Conservation (phyloP, 805 yeast genomes). For the Metschnikowia peoriensis region DNA sequence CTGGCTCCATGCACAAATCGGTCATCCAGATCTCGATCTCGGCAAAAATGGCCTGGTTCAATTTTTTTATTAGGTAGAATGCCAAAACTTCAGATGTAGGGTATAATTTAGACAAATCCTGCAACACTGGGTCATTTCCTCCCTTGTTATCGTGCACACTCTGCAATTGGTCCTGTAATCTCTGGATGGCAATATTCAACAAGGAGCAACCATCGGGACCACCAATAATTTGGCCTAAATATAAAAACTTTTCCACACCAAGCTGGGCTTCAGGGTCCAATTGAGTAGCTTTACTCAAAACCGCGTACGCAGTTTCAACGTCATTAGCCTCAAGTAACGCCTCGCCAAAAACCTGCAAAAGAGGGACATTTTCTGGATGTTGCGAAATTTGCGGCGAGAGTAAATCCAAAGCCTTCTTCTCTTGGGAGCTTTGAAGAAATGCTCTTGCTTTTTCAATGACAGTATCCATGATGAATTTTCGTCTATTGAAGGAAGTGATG, state of each 20-base stretch:
- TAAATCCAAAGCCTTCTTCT: conserved; percentile 52
- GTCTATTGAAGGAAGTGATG: background rate
- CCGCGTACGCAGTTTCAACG: conserved; percentile 71
- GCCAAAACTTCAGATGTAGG: conserved; percentile 22
- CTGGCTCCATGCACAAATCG: conserved; percentile 89
- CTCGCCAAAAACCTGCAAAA: conserved; percentile 69
- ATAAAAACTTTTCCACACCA: conserved; percentile 82
- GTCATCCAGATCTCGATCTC: conserved; percentile 97
- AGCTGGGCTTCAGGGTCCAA: conserved; percentile 62
- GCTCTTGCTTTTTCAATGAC: conserved; percentile 40
- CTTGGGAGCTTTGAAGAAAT: conserved; percentile 46
- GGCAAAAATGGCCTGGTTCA: conserved; percentile 77
- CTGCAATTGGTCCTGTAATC: conserved; percentile 38
- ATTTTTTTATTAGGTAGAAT: conserved; percentile 48
- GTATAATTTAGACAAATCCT: conserved; percentile 26
- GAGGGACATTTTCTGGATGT: conserved; percentile 37
- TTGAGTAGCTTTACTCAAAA: conserved; percentile 58
- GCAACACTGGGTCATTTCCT: conserved; percentile 23
- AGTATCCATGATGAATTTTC: conserved; percentile 12
- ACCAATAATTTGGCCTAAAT: conserved; percentile 88
- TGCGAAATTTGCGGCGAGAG: conserved; percentile 38
- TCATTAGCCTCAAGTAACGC: conserved; percentile 75
- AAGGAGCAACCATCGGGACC: conserved; percentile 68
- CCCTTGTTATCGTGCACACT: conserved; percentile 27
- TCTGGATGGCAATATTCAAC: conserved; percentile 61